Percentiles rank a stretch among this genome's conserved stretches.
phyloP scores from a whole-genome alignment of 202 grass and related monocot genomes.

The Miscanthus sacchariflorus region DNA sequence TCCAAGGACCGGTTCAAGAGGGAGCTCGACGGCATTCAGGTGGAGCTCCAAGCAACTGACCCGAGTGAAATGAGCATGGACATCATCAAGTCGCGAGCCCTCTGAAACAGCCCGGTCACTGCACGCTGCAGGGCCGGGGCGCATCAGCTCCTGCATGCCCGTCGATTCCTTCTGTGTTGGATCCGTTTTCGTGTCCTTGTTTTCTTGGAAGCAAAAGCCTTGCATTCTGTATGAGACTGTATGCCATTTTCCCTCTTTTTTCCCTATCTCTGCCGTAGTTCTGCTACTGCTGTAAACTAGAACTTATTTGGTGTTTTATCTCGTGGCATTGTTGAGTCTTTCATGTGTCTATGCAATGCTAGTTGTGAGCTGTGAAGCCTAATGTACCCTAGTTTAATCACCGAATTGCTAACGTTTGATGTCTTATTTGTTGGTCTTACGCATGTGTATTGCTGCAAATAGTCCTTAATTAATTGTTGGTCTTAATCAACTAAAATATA shows the following conservation, averaged over 20 bases:
- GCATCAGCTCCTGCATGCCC: conserved; percentile 28
- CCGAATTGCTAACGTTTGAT: conserved; percentile 1
- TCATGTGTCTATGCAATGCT: conserved; percentile 43
- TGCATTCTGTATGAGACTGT: conserved; percentile 59
- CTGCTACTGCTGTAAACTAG: conserved; percentile 70
- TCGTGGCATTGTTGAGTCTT: conserved; percentile 7
- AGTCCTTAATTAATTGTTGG: too few species aligned
- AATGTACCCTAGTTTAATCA: conserved; percentile 45
- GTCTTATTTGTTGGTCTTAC: conserved; percentile 11
- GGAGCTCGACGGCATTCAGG: conserved; percentile 90
- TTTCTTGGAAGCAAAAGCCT: conserved; percentile 57
- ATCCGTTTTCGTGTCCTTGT: conserved; percentile 54
- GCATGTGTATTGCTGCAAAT: too few species aligned
- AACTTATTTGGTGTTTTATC: conserved; percentile 48
- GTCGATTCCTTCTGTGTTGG: conserved; percentile 36
- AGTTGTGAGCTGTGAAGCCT: conserved; percentile 34
- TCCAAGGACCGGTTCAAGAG: conserved; percentile 96
- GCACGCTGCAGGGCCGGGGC: too few species aligned
- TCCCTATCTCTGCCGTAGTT: conserved; percentile 41
- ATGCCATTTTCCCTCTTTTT: conserved; percentile 44
- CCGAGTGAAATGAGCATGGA: conserved; percentile 94
- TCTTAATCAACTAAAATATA: too few species aligned
- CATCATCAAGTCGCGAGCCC: conserved; percentile 75
- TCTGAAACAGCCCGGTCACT: conserved; percentile 44
- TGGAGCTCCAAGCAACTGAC: conserved; percentile 89